Conservation (phyloP, 2,329 filamentous ascomycete genomes). For the Sporothrix pallida region DNA sequence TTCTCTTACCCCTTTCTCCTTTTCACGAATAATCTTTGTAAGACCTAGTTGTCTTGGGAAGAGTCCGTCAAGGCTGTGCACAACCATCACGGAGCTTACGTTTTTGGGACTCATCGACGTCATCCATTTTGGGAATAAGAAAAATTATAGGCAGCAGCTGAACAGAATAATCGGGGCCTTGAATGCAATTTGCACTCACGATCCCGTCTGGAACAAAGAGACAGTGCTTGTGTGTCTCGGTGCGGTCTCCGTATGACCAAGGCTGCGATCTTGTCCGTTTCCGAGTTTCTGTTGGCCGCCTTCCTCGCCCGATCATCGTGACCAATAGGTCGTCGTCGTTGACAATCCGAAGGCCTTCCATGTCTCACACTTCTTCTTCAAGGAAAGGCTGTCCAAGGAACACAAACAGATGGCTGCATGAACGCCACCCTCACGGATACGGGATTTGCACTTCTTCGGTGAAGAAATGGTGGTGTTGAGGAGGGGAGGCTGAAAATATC, state of each 20-base stretch:
- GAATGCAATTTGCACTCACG: too few species aligned
- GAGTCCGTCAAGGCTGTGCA: neutral
- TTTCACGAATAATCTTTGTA: neutral
- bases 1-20: neutral
- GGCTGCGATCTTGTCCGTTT: neutral
- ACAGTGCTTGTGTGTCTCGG: neutral
- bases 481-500: neutral
- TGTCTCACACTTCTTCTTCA: neutral
- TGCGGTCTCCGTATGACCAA: neutral
- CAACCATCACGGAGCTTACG: conserved; percentile 16
- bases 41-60: neutral
- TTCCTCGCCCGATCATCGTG: neutral
- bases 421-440: neutral
- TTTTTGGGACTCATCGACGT: neutral
- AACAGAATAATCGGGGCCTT: neutral
- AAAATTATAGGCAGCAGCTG: neutral
- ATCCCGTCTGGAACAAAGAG: too few species aligned
- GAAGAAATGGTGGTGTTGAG: neutral
- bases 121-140: neutral
- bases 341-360: neutral
- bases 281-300: neutral
- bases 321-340: neutral
- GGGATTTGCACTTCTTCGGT: neutral
- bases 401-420: neutral
- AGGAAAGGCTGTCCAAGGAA: neutral